A percentile compares a stretch with the other conserved stretches of the same genome.
These are phyloP conservation scores for Cytidiella melzeri DNA, from an alignment of 768 basidiomycete genomes.

Conservation along the genomic window DNA sequence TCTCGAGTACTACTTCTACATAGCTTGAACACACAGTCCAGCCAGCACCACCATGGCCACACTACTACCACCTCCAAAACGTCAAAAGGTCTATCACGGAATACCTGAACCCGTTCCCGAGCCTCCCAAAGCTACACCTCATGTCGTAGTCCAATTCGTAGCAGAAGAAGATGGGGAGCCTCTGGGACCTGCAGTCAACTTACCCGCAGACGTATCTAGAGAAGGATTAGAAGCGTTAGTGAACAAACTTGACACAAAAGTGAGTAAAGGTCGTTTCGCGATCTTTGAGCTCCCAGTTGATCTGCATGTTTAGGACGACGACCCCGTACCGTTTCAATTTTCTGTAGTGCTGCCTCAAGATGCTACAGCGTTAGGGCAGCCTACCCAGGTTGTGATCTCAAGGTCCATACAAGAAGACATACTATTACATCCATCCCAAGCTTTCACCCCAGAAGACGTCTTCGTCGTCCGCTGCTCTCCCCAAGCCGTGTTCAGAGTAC, in stretches of 20 bases:
- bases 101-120: conserved; percentile 58
- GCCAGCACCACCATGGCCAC: too few relatives aligned
- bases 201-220: conserved; percentile 81
- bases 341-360: conserved; percentile 70
- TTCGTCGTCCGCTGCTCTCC: conserved; percentile 88
- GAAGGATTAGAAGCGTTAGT: conserved; percentile 85
- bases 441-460: conserved; percentile 81
- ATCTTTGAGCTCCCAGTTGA: conserved; percentile 2
- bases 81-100: conserved; percentile 78
- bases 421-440: conserved; percentile 61
- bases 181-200: conserved; percentile 81
- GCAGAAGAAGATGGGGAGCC: conserved; percentile 78
- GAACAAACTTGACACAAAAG: conserved; percentile 78
- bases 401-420: conserved; percentile 83
- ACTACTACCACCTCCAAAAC: conserved; percentile 81
- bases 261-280: conserved; percentile 28
- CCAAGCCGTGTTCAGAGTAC: conserved; percentile 91
- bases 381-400: conserved; percentile 77
- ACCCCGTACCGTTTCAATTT: conserved; percentile 90
- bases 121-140: conserved; percentile 41
- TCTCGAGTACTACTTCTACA: too few relatives aligned
- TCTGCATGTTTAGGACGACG: conserved; percentile 52
- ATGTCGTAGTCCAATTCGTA: conserved; percentile 88
- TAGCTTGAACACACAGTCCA: too few relatives aligned
- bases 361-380: conserved; percentile 40